phyloP scores from a whole-genome alignment of 108 stramenopile species.

The Skeletonema costatum region DNA sequence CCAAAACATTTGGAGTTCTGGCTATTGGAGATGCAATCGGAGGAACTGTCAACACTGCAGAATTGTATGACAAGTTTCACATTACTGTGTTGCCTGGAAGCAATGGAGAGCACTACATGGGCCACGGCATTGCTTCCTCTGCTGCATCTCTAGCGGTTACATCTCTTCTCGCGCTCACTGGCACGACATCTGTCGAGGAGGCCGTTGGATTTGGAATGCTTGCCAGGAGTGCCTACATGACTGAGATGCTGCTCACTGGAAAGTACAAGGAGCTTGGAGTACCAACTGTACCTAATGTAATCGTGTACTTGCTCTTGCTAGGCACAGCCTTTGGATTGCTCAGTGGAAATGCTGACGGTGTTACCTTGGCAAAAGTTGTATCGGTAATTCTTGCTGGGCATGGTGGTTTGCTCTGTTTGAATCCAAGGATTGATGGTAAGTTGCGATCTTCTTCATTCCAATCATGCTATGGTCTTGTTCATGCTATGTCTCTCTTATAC shows the following conservation, averaged over 20 bases:
- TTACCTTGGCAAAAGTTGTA: conserved; percentile 19
- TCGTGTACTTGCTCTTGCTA: conserved; percentile 21
- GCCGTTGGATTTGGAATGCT: conserved; percentile 23
- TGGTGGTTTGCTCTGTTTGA: conserved; percentile 27
- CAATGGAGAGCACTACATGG: conserved; percentile 23
- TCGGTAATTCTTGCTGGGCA: conserved; percentile 19
- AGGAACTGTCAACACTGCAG: conserved; percentile 8
- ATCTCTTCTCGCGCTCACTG: conserved; percentile 9
- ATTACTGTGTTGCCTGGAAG: conserved; percentile 4
- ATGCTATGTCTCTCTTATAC: neutral
- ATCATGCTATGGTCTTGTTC: neutral
- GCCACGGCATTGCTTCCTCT: conserved; percentile 27
- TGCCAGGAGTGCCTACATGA: conserved; percentile 13
- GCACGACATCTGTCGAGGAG: conserved; percentile 20
- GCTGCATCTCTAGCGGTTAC: conserved; percentile 19
- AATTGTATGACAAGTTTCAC: conserved; percentile 7
- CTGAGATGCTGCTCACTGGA: conserved; percentile 25
- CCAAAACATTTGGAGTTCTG: conserved; percentile 20
- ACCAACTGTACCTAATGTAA: conserved; percentile 12
- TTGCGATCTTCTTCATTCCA: neutral
- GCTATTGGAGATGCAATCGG: conserved; percentile 22
- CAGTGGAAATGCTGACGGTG: conserved; percentile 8
- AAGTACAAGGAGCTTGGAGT: conserved; percentile 29
- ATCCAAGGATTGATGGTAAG: conserved; percentile 34
- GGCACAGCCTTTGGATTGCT: conserved; percentile 21